Evolutionary conservation across 108 stramenopile species (phyloP).

Genomic region (Cylindrotheca closterium): DNA sequence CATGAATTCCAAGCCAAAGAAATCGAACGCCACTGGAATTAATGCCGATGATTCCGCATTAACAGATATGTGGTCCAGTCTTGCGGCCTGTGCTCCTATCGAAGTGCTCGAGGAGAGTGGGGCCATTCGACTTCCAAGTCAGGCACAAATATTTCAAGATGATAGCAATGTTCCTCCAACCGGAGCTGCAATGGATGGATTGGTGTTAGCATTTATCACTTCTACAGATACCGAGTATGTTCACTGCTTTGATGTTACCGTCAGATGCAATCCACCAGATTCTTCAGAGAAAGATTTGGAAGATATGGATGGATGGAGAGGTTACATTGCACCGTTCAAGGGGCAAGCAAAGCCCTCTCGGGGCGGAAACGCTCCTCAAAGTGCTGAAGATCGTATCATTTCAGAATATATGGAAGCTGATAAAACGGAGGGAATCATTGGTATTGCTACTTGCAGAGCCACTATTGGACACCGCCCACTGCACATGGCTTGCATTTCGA

Average conservation of each 20-base stretch:
- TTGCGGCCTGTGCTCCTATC: constrained; percentile 27
- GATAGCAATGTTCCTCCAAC: constrained; percentile 27
- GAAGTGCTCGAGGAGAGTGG: constrained; percentile 2
- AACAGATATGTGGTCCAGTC: constrained; percentile 39
- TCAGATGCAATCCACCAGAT: constrained; percentile 67
- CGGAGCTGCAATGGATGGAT: constrained; percentile 38
- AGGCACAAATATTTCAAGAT: constrained; percentile 29
- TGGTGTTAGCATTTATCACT: constrained; percentile 70
- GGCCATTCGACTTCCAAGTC: constrained; percentile 31
- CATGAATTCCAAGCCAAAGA: constrained; percentile 19
- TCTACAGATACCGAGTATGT: constrained; percentile 61
- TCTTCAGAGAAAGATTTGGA: constrained; percentile 35
- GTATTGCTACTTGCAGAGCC: constrained; percentile 33
- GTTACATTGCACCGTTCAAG: constrained; percentile 72
- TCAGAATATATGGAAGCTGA: constrained; percentile 16
- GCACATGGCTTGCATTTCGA: constrained; percentile 47
- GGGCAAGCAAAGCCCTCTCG: background rate
- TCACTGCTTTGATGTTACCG: constrained; percentile 80
- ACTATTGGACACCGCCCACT: constrained; percentile 28
- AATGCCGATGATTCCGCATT: constrained; percentile 17
- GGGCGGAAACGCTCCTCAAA: background rate
- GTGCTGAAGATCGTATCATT: constrained; percentile 30
- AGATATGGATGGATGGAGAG: constrained; percentile 87
- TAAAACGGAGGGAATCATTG: constrained; percentile 23
- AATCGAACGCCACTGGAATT: background rate